Base-by-base conservation (phyloP, 2,329 filamentous ascomycete species). In the Chalara sp. region DNA sequence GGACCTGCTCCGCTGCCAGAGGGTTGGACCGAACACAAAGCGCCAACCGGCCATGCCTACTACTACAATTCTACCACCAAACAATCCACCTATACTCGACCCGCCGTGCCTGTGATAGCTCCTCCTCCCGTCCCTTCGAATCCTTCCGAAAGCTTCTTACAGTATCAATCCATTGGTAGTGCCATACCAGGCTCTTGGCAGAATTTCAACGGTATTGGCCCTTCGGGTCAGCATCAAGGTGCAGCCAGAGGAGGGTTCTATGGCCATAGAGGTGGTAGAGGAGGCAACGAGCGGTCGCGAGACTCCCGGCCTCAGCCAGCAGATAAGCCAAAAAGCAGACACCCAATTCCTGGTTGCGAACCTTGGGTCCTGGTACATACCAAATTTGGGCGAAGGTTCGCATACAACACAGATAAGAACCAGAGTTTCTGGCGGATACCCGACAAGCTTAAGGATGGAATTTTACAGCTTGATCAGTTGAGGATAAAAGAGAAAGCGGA, bases 381-480 rank as follows among this genome's bases (percentile, higher is more conserved):
- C 1, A 96, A 89, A 65, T 83, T 92, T 55, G 88, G 89, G 28
- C 78, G 93, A 51, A 80, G 91, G 48, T 99, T 99, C 64, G 90
- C 91, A 2, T 88, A 95, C 72, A 96, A 99, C 59, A 80, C 84
- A 0, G 78, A 79, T 49, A 96, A 92, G 58, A 87, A 92, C 37
- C 79, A 90, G 58, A 97, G 91, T 68, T 90, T 90, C 68, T 99
- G 95, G 93, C 89, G 89, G 62, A 93, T 96, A 61, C 93, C 93
- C 0, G 81, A 89, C 50, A 85, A 93, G 65, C 76, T 99, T 35
- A 84, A 91, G 77, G 83, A 86, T 53, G 89, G 82, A 11, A 87
- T 93, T 49, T 59, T 84, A 47, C 78, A 82, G 56, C 72, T 89
- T 50, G 89, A 96, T 67, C 81, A 86, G 65, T 82, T 84, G 58